Base-by-base conservation (phyloP, 2,329 filamentous ascomycete genomes). In the Macrophomina phaseolina region DNA sequence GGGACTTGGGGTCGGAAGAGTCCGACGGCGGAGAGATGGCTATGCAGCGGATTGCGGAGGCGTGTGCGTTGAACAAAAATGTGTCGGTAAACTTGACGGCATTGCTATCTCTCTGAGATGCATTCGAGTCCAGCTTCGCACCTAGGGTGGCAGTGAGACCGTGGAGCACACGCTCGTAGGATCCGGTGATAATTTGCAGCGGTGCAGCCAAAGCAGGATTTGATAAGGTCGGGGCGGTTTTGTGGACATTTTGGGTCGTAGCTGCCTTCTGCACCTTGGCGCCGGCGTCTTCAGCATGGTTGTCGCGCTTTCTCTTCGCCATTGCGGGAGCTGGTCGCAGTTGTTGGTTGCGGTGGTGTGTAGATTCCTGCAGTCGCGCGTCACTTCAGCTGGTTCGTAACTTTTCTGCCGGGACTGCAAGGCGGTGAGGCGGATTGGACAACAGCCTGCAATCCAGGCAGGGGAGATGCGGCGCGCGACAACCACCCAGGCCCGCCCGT, bases 41-140 rank as follows among this genome's bases (percentile, higher is more conserved):
- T 40, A 99, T 85, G 76, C 92, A 96, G 73, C 93, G 91, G 76
- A 99, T 92, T 4, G 95, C 90, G 12, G 94, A 96, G 66, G 89
- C 86, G 81, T 99, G 95, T 14, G 95, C 94, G 75, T 94, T 92
- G 86, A 99, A 97, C 67, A 99, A 87, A 79, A 99, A 99, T 0
- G 92, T 94, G 79, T 98, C 94, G 71, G 92, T 87, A 76, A 97
- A 98, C 62, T 89, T 84, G 65, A 89, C 83, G 28, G 70, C 68
- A 46, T n/a, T 28, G 23, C 32, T 45, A 32, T 68, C 49, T 30
- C 68, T 45, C 8, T 34, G 14, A 12, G 12, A 40, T 23, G 69
- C 68, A 45, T 42, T 28, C 11, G 36, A 40, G 36, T 65, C 51
- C 9, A 40, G 51, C 45, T 67, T 40, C 30, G 85, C 83, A 16